Evolutionary conservation across 2,329 filamentous ascomycete species (phyloP), one percentile per base, ranked within the genome.

Genomic region (Aspergillus fructus): DNA sequence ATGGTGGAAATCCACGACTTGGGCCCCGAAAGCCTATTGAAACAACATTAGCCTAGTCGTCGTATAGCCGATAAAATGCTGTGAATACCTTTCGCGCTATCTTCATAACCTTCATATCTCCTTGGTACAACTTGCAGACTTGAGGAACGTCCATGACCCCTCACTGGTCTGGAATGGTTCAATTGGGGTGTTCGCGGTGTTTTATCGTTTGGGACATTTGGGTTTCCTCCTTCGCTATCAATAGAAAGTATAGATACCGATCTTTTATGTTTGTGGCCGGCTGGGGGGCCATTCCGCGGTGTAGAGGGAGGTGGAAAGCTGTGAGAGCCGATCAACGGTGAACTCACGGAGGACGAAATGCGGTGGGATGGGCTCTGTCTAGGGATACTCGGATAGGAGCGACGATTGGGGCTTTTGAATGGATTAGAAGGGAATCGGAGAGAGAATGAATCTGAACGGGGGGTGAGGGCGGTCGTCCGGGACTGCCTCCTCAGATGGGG

Each of bases 201-300:
- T 53, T 73, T 68, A 54, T 72, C 65, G 52, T 62, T 61, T 61
- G 68, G 46, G 17, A 30, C 45, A 19, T 37, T 47, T 5, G 15
- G 13, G 15, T 42, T 47, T 33, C 55, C 62, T 59, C 72, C 72
- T 64, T 82, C 79, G 61, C 78, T 79, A 55, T 87, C 88, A 65
- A 93, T 85, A 9, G 90, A 93, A 46, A 93, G 85, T 62, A 94
- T 93, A 17, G 90, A 94, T 30, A 94, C 82, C 3, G 90, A 93
- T 65, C 89, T 82, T 71, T 88, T 86, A 66, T 93, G 90, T 53
- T 81, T 78, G 66, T 88, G 84, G n/a, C 81, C 64, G 8, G 71
- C 56, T 24, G 56, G 62, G 67, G 72, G 66, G 56, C 67, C 68
- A 62, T 59, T 67, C 55, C 69, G 68, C 43, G 69, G 70, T 12